Base-by-base conservation (phyloP, 2,329 filamentous ascomycete genomes). In the Chalara sp. region DNA sequence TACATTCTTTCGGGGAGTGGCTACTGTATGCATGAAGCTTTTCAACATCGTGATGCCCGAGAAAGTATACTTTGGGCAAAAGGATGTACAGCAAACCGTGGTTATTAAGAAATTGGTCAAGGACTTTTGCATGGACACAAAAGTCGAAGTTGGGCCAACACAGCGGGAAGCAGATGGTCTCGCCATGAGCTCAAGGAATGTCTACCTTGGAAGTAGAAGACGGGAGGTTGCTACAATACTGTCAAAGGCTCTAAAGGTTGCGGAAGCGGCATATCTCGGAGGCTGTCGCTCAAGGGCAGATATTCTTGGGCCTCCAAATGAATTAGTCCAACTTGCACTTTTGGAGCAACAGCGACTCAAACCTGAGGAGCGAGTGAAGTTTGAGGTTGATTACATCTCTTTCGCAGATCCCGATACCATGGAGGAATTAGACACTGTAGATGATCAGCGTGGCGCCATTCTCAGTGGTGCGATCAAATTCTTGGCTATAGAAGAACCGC, bases 11-110 rank as follows among this genome's bases (percentile, higher is more conserved):
- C 80, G 93, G 46, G 93, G 93, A 39, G 93, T 99, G 33, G 91
- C 93, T 21, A 99, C 93, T 1, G 86, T 99, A 2, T 96, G 91
- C 72, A 93, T 92, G 80, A 99, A 95, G 70, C 72, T 95, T 11
- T 92, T 95, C 71, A 91, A 91, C 63, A 87, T 90, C 49, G 83
- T 89, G 44, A 76, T 81, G 57, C 86, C 89, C 4, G 85, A 91
- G 51, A 79, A 79, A 43, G 88, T 89, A 5, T 93, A 96, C 71
- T 96, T 99, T 72, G 93, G 93, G 4, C 93, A 97, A 69, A 99
- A 99, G 72, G 93, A 99, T 67, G 83, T 96, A 21, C 93, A 99
- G 73, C 93, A 99, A 71, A 95, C 90, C 0, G 87, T 95, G 13
- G 80, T 99, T 8, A 87, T 99, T 62, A 84, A 81, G 62, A 82